These are phyloP conservation scores for Eucalyptus marginata DNA, from an alignment of 345 rosid species.

Conservation along the genomic window DNA sequence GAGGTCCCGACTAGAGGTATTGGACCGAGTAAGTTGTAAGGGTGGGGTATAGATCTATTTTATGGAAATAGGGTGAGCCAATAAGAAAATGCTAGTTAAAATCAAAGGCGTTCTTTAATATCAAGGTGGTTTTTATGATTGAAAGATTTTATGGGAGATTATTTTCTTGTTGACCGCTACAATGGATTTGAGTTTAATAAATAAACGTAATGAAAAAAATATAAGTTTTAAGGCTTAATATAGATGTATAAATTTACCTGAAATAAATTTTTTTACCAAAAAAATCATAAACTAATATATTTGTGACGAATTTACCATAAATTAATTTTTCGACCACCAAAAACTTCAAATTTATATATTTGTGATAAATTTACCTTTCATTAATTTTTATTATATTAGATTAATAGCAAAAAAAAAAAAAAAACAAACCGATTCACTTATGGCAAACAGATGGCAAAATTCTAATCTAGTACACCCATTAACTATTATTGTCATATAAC, in stretches of 20 bases:
- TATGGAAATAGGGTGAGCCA: too few species aligned
- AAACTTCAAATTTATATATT: rapidly evolving
- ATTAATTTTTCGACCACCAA: not conserved
- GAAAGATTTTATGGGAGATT: too few species aligned
- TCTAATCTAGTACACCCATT: not conserved
- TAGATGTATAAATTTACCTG: not conserved
- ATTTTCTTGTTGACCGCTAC: not conserved
- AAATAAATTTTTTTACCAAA: too few species aligned
- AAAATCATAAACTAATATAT: rapidly evolving
- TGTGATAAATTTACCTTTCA: rapidly evolving
- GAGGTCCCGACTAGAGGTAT: not conserved
- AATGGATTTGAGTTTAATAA: not conserved
- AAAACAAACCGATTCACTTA: too few species aligned
- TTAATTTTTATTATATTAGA: not conserved
- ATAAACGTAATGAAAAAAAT: rapidly evolving
- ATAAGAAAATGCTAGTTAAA: not conserved
- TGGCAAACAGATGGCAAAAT: too few species aligned
- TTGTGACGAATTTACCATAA: rapidly evolving
- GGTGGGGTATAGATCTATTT: too few species aligned
- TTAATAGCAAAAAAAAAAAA: too few species aligned
- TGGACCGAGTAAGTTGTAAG: too few species aligned
- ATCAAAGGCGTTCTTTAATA: not conserved
- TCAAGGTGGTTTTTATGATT: not conserved
- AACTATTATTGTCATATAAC: too few species aligned
- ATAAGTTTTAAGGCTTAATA: not conserved